Percentiles rank a stretch among this genome's conserved stretches.
phyloP scores from a whole-genome alignment of 2,329 filamentous ascomycete species.

The Colletotrichum musicola region DNA sequence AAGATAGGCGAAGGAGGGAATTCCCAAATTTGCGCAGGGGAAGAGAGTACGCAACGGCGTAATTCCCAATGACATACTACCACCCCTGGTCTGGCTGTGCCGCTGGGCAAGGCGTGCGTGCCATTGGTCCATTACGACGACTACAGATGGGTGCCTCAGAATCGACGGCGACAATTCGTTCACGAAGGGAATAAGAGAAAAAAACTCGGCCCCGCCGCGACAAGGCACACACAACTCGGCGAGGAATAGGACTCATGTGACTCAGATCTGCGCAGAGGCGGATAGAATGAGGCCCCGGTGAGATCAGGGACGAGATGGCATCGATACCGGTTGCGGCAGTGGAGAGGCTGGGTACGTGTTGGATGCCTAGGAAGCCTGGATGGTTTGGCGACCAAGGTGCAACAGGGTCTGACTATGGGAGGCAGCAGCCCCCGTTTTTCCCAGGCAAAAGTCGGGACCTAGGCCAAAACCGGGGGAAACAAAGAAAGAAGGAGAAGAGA shows the following conservation, averaged over 20 bases:
- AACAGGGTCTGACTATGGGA: neutral
- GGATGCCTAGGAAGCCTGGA: neutral
- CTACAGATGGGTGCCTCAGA: neutral
- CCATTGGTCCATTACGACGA: neutral
- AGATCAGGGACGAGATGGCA: neutral
- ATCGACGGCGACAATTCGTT: neutral
- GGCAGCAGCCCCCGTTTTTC: constrained; percentile 9
- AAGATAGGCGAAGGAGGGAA: neutral
- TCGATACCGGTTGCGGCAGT: neutral
- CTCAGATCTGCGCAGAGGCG: neutral
- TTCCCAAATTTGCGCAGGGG: too few relatives aligned
- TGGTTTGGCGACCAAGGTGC: neutral
- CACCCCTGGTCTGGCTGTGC: neutral
- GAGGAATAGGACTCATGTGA: neutral
- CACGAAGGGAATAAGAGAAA: neutral
- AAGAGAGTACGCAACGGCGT: too few relatives aligned
- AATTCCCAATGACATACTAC: neutral
- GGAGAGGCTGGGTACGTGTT: constrained; percentile 8
- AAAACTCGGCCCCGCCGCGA: neutral
- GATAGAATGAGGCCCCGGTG: neutral
- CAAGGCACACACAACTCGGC: neutral
- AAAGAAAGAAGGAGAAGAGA: neutral
- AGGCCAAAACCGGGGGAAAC: neutral
- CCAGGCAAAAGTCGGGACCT: neutral
- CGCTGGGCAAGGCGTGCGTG: neutral